phyloP scores from a whole-genome alignment of 2,329 filamentous ascomycete species.

The Myotisia sp. region DNA sequence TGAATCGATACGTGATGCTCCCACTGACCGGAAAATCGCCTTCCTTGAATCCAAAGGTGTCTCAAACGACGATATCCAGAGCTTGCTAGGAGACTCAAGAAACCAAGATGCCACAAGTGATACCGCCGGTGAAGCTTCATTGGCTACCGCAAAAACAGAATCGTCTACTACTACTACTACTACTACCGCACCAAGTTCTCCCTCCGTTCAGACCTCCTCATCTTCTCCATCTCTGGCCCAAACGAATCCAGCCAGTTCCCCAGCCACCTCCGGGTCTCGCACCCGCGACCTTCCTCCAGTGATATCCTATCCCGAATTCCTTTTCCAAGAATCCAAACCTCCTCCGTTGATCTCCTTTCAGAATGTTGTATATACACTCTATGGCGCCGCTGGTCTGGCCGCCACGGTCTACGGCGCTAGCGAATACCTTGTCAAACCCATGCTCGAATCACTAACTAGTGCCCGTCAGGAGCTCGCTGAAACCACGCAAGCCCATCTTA shows the following conservation, averaged over 20 bases:
- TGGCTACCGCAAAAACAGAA: constrained; percentile 1
- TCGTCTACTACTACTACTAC: not conserved
- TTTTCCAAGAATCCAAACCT: constrained; percentile 43
- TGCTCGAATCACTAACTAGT: constrained; percentile 40
- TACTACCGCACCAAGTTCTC: not conserved
- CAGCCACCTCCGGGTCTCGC: constrained; percentile 7
- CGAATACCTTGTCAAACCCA: constrained; percentile 45
- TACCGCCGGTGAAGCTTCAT: constrained; percentile 5
- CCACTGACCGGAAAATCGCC: constrained; percentile 55
- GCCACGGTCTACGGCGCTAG: constrained; percentile 44
- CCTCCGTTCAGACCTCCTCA: not conserved
- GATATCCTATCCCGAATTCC: constrained; percentile 53
- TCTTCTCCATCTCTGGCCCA: too few species aligned
- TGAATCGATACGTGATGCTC: constrained; percentile 53
- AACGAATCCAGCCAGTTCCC: constrained; percentile 8
- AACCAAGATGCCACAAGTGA: constrained; percentile 19
- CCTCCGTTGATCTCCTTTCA: constrained; percentile 46
- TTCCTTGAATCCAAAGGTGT: constrained; percentile 72
- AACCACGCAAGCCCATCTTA: constrained; percentile 38
- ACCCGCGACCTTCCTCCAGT: constrained; percentile 38
- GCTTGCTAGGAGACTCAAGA: constrained; percentile 40
- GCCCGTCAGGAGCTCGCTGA: constrained; percentile 44
- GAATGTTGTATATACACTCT: constrained; percentile 43
- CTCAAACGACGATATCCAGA: constrained; percentile 50
- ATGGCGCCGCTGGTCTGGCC: constrained; percentile 41